phyloP scores from a whole-genome alignment of 306 rosid genomes.

The Lathyrus tuberosus region DNA sequence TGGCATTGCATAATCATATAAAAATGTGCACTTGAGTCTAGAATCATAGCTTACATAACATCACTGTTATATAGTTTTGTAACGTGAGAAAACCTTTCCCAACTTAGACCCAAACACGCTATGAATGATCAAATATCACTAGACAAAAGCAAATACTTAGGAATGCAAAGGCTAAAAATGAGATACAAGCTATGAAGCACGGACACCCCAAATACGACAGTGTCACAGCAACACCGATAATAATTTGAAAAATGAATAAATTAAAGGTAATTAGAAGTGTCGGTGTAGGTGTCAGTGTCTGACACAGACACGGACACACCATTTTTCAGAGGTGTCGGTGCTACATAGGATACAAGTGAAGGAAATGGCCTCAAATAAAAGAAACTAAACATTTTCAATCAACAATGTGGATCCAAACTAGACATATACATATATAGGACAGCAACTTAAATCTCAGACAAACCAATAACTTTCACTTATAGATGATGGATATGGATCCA shows the following conservation, averaged over 20 bases:
- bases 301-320: too few relatives aligned
- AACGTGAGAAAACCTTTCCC: not conserved
- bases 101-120: not conserved
- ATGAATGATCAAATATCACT: slow-evolving; percentile 14
- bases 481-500: not conserved
- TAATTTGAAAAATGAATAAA: too few relatives aligned
- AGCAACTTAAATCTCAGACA: slow-evolving; percentile 8
- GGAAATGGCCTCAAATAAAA: slow-evolving; percentile 13
- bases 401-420: slow-evolving; percentile 12
- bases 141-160: not conserved
- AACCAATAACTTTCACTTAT: slow-evolving; percentile 19
- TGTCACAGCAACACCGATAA: too few relatives aligned
- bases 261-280: too few relatives aligned
- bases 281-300: too few relatives aligned
- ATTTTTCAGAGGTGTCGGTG: too few relatives aligned
- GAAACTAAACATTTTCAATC: slow-evolving; percentile 23
- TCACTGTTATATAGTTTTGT: not conserved
- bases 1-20: not conserved
- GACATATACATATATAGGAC: slow-evolving; percentile 13
- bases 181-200: too few relatives aligned
- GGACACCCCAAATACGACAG: too few relatives aligned
- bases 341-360: slow-evolving; percentile 24
- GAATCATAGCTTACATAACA: not conserved
- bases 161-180: not conserved
- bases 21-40: not conserved